These are phyloP conservation scores for Endogone sp. DNA, from an alignment of 192 early-diverging fungal species.

Conservation along the genomic window DNA sequence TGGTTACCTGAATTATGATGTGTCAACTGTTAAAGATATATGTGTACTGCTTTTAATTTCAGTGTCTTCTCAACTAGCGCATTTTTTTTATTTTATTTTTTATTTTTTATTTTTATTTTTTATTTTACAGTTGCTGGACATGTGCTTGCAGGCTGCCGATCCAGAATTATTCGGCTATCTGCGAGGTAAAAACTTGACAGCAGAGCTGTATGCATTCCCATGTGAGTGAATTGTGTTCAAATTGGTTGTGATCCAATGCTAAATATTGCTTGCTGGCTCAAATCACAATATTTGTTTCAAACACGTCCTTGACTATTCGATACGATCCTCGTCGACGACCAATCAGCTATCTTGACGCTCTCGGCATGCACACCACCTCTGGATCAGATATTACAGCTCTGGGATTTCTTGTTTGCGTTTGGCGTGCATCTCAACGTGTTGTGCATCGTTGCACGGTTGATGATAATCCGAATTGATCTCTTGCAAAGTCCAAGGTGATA, in stretches of 20 bases:
- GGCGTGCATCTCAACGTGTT: conserved; percentile 93
- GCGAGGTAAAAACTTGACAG: conserved; percentile 62
- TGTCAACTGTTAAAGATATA: background rate
- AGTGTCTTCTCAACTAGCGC: background rate
- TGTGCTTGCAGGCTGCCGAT: conserved; percentile 74
- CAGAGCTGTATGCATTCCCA: conserved; percentile 86
- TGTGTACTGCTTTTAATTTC: background rate
- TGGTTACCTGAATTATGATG: conserved; percentile 1
- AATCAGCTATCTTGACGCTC: conserved; percentile 81
- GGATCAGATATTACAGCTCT: conserved; percentile 76
- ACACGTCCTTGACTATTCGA: too few species aligned
- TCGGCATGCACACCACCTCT: conserved; percentile 86
- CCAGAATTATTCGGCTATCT: conserved; percentile 68
- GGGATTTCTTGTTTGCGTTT: conserved; percentile 90
- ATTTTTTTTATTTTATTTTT: background rate
- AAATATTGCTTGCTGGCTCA: too few species aligned
- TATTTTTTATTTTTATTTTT: conserved; percentile 1
- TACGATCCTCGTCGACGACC: background rate
- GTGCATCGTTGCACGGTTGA: conserved; percentile 81
- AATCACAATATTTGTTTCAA: too few species aligned
- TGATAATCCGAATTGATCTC: conserved; percentile 72
- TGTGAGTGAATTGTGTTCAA: conserved; percentile 57
- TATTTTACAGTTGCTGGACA: conserved; percentile 67
- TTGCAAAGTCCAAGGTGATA: conserved; percentile 58
- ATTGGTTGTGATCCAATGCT: background rate